phyloP scores from a whole-genome alignment of 1,284 basidiomycete genomes.

The Ustilago nuda region DNA sequence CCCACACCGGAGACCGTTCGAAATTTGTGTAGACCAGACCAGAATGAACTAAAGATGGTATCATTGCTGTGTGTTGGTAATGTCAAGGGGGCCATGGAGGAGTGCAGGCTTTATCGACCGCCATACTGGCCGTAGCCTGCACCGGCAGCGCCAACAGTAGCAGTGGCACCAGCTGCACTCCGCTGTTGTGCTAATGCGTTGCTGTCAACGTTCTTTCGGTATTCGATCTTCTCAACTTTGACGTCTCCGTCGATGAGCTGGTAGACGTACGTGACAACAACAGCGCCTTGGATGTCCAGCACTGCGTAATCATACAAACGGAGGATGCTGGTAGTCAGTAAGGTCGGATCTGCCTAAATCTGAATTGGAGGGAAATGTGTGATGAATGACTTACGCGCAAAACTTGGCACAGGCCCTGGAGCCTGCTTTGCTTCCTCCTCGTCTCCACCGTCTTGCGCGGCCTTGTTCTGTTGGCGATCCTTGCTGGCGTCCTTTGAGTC shows the following conservation, averaged over 20 bases:
- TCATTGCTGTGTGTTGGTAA: slow-evolving; percentile 7
- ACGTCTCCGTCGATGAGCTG: slow-evolving; percentile 68
- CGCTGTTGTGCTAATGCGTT: slow-evolving; percentile 41
- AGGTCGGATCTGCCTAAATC: neutral
- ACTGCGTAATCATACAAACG: slow-evolving; percentile 29
- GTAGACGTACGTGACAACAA: slow-evolving; percentile 68
- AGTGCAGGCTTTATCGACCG: slow-evolving; percentile 23
- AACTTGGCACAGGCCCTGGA: slow-evolving; percentile 53
- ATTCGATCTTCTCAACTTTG: slow-evolving; percentile 69
- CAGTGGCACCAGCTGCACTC: slow-evolving; percentile 18
- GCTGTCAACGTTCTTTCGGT: slow-evolving; percentile 58
- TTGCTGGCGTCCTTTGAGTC: slow-evolving; percentile 29
- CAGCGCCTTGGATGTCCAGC: slow-evolving; percentile 67
- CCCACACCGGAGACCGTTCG: neutral
- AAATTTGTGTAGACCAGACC: neutral
- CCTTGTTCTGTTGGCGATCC: slow-evolving; percentile 11
- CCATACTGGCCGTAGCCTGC: slow-evolving; percentile 34
- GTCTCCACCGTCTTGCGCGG: slow-evolving; percentile 12
- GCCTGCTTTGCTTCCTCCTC: slow-evolving; percentile 49
- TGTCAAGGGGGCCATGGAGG: neutral
- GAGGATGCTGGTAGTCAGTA: neutral
- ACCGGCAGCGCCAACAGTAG: slow-evolving; percentile 25
- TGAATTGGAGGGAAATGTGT: neutral
- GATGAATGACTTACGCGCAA: slow-evolving; percentile 49
- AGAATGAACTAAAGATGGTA: slow-evolving; percentile 12